A percentile compares a stretch with the other conserved stretches of the same genome.
These are phyloP conservation scores for Vaccinium corymbosum DNA, from an alignment of 148 eudicot genomes.

Conservation along the genomic window DNA sequence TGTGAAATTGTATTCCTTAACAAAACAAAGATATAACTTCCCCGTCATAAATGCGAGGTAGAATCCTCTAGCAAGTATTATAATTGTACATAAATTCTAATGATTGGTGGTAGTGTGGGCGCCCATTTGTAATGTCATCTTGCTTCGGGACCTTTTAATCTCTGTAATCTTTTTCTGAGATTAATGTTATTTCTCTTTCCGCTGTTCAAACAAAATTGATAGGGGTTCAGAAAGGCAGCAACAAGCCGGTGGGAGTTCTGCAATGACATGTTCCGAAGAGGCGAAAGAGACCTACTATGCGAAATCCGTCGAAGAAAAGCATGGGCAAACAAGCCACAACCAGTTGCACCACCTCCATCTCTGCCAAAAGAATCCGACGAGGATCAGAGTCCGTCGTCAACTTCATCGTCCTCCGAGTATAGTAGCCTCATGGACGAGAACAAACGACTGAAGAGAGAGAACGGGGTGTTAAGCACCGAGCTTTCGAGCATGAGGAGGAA, in stretches of 20 bases:
- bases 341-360: background rate
- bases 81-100: no score
- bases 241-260: constrained; percentile 83
- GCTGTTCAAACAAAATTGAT: background rate
- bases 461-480: constrained; percentile 59
- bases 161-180: no score
- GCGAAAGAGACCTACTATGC: constrained; percentile 49
- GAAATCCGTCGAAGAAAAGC: constrained; percentile 76
- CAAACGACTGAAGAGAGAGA: constrained; percentile 61
- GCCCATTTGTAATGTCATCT: no score
- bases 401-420: constrained; percentile 58
- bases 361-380: constrained; percentile 36
- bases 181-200: no score
- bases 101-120: no score
- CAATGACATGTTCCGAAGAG: constrained; percentile 73
- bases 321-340: constrained; percentile 45
- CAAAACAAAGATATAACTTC: no score
- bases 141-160: no score
- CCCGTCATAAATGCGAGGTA: no score
- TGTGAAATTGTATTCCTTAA: no score
- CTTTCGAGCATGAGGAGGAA: constrained; percentile 59
- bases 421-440: constrained; percentile 64
- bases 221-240: constrained; percentile 91
- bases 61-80: background rate
- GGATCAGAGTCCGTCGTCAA: constrained; percentile 66